Percentiles rank a stretch among this genome's conserved stretches.
These are phyloP conservation scores for Phytophthora hybrid DNA, from an alignment of 352 stramenopile species.

Conservation along the genomic window DNA sequence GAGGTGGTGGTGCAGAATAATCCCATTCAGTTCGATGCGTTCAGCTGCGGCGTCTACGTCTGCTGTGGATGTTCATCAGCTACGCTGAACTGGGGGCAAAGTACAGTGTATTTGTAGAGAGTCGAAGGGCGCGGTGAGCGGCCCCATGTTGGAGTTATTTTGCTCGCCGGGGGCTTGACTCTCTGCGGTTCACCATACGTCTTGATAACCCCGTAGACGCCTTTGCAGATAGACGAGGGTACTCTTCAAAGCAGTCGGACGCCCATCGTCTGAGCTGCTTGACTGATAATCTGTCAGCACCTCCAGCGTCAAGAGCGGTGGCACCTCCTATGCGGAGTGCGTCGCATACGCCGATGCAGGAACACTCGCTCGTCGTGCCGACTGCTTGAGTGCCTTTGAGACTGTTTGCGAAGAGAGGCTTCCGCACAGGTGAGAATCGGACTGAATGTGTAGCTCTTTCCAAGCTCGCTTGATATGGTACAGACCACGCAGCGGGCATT, in stretches of 20 bases:
- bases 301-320: conserved; percentile 14
- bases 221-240: conserved; percentile 15
- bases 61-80: too few relatives aligned
- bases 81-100: too few relatives aligned
- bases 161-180: conserved; percentile 3
- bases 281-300: conserved; percentile 19
- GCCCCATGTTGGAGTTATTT: conserved; percentile 22
- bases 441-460: background rate
- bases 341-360: conserved; percentile 4
- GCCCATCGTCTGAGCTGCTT: conserved; percentile 22
- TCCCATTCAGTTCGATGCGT: too few relatives aligned
- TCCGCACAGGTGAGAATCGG: conserved; percentile 8
- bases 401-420: conserved; percentile 8
- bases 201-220: conserved; percentile 12
- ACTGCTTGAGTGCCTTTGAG: conserved; percentile 3
- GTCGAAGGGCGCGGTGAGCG: conserved; percentile 19
- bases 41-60: too few relatives aligned
- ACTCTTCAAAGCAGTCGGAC: conserved; percentile 28
- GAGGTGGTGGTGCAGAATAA: too few relatives aligned
- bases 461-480: conserved; percentile 8
- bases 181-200: conserved; percentile 21
- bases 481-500: background rate
- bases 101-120: conserved; percentile 2
- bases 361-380: background rate
- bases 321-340: conserved; percentile 32